Evolutionary conservation across 805 yeast species (phyloP), one percentile per base, ranked within the genome.

Genomic region (Saccharomyces jurei): DNA sequence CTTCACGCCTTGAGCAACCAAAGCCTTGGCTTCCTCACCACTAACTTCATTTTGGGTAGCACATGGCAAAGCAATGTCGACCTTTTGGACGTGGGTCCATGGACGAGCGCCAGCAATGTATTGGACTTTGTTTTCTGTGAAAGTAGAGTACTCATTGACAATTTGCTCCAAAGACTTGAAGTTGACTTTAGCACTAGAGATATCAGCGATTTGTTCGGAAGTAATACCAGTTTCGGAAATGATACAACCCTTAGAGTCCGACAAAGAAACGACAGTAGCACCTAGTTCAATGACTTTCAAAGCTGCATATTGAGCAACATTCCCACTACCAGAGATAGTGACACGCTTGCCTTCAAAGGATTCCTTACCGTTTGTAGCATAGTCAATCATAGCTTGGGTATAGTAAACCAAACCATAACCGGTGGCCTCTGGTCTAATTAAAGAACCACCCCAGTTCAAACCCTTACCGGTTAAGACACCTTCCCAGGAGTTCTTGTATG

Each of bases 381-480:
- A 83, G 78, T 88, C 91, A 74, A 91, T 88, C 96, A 90, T 91
- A 79, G 90, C 88, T 77, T 89, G 96, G 63, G 89, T 94, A 80
- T 88, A 91, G 85, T 91, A 91, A 61, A 91, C 90, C 56, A 88
- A 79, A 77, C 97, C 97, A 81, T 85, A 91, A 74, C 97, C 97
- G 60, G 97, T 91, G 63, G 97, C 97, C 82, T 91, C 97, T 62
- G 97, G 96, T 77, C 97, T 86, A 78, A 91, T 89, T 74, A 91
- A 80, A 66, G 97, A 91, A 69, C 97, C 97, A 81, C 97, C 97
- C 96, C 96, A 91, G 72, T 85, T 77, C 70, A 90, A 80, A 68
- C 97, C 97, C 81, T 91, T 91, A 76, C 97, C 97, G 72, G 97
- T 91, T 67, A 91, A 81, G 53, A 90, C 92, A 80, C 97, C 97